Percentiles rank a stretch among this genome's conserved stretches.
Conservation (phyloP, 106 monocot species). For the Allium cepa region DNA sequence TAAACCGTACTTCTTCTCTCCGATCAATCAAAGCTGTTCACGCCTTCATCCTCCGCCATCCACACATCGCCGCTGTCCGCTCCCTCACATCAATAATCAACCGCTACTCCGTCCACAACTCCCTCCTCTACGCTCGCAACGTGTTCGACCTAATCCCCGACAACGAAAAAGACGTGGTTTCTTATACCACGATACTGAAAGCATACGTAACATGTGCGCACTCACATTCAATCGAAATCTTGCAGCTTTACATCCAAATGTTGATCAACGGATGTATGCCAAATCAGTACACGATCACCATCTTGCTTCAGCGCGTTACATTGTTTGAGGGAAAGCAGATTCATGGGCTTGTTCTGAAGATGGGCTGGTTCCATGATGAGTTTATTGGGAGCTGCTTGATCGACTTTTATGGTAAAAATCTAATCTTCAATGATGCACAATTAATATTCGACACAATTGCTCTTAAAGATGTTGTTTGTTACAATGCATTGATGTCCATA, state of each 20-base stretch:
- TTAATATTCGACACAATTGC: slow-evolving; percentile 23
- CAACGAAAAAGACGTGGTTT: neutral
- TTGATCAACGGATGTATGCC: slow-evolving; percentile 6
- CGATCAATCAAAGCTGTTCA: neutral
- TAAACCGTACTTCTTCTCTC: neutral
- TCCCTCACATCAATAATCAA: neutral
- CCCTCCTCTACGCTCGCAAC: neutral
- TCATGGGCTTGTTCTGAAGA: slow-evolving; percentile 18
- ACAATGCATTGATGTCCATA: slow-evolving; percentile 19
- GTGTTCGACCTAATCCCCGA: slow-evolving; percentile 4
- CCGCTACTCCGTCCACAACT: neutral
- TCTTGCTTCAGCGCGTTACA: slow-evolving; percentile 3
- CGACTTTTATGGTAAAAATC: slow-evolving; percentile 27
- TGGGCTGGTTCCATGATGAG: slow-evolving; percentile 13
- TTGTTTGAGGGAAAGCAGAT: slow-evolving; percentile 13
- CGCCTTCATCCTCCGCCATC: slow-evolving; percentile 1
- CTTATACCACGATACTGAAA: slow-evolving; percentile 15
- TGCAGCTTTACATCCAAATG: slow-evolving; percentile 20
- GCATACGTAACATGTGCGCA: slow-evolving; percentile 5
- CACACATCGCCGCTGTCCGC: neutral
- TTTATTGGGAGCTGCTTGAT: slow-evolving; percentile 26
- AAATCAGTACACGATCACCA: slow-evolving; percentile 22
- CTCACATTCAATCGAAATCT: slow-evolving; percentile 6
- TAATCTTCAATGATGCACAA: slow-evolving; percentile 1
- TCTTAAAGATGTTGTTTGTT: slow-evolving; percentile 28